Percentiles rank a stretch among this genome's conserved stretches.
phyloP scores from a whole-genome alignment of 148 eudicot genomes.

The Spergularia bocconei region DNA sequence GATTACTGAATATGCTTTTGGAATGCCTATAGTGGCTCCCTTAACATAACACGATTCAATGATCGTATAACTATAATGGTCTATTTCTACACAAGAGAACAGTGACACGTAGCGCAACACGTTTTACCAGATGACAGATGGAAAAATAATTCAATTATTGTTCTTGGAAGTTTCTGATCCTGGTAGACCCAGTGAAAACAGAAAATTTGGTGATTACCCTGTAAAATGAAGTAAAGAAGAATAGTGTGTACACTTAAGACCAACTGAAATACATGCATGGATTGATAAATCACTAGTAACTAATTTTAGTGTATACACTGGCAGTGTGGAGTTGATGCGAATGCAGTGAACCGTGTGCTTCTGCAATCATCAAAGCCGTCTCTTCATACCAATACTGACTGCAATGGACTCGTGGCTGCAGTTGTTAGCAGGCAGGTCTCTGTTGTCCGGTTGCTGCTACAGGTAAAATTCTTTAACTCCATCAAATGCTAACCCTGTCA shows the following conservation, averaged over 20 bases:
- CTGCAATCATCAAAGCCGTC: constrained; percentile 78
- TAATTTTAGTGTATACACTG: constrained; percentile 16
- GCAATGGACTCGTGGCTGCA: constrained; percentile 82
- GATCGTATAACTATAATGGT: too few relatives aligned
- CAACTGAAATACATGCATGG: neutral
- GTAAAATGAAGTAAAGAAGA: neutral
- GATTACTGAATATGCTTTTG: too few relatives aligned
- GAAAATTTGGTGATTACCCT: neutral
- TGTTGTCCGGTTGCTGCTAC: constrained; percentile 65
- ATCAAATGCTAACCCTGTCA: constrained; percentile 11
- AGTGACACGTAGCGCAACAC: too few relatives aligned
- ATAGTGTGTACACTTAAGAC: neutral
- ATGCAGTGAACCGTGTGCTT: constrained; percentile 61
- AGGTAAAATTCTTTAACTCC: constrained; percentile 42
- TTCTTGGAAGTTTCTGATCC: constrained; percentile 9
- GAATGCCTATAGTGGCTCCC: too few relatives aligned
- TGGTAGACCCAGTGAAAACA: neutral
- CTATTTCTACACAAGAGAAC: too few relatives aligned
- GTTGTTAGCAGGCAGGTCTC: constrained; percentile 72
- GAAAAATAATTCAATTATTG: neutral
- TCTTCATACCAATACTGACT: constrained; percentile 65
- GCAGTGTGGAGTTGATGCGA: constrained; percentile 79
- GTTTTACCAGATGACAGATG: neutral
- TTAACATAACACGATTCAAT: too few relatives aligned
- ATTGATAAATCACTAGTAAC: neutral